Base-by-base conservation (phyloP, 768 basidiomycete species). In the Xerocomellus amylosporus region DNA sequence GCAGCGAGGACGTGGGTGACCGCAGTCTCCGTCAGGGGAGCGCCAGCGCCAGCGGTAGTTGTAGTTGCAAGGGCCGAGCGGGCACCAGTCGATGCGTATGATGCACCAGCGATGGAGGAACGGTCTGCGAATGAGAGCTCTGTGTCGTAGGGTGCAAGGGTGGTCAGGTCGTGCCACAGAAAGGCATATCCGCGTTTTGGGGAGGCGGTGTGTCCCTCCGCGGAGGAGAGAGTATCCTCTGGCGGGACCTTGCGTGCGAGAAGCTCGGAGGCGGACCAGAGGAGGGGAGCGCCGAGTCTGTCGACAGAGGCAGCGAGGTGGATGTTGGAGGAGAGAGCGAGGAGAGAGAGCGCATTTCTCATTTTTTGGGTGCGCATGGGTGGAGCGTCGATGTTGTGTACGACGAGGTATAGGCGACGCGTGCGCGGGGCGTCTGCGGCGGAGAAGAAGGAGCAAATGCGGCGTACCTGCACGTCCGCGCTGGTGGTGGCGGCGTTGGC, bases 81-180 rank as follows among this genome's bases (percentile, higher is more conserved):
- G 26, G 53, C 58, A n/a, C 66, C 64, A 42, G 69, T 53, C 49
- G 66, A 68, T 31, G 65, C 63, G 10, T 80, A 63, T 17, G 75
- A 70, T 37, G 71, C 84, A 15, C 84, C 82, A 17, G 79, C 71
- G 49, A 88, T 73, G 36, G 83, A 84, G 4, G 82, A 79, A n/a
- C 79, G 81, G 64, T 88, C 85, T 20, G 81, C 82, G 47, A 76
- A 83, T 0, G 81, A 76, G 37, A 90, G 78, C 67, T 98, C 94
- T 56, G 80, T 78, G 66, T 90, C 85, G 75, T 95, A 97, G 2
- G 90, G 77, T 15, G 73, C 75, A 59, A 94, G 87, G 2, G 96
- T 97, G 4, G 93, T 92, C 22, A 93, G 70, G 70, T 96, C 92
- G 71, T 98, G 92, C 84, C 91, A 92, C 15, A 93, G 74, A 85